Evolutionary conservation across 495 filamentous ascomycete genomes (phyloP).

Genomic region (Talaromyces ruber): DNA sequence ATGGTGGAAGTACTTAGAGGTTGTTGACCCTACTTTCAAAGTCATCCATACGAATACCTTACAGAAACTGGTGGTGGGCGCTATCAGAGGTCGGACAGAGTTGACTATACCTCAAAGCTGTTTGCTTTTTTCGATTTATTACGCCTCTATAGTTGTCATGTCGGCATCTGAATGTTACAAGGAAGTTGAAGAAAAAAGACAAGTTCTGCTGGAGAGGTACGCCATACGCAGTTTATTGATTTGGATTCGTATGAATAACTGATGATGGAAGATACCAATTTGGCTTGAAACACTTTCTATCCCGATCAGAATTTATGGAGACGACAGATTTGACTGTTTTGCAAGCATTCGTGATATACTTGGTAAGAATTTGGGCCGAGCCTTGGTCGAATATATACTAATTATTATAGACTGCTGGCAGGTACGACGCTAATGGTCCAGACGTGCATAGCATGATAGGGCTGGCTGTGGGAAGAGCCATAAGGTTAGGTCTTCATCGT

Average conservation of each 20-base stretch:
- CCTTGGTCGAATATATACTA: not conserved
- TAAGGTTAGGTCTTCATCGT: slow-evolving; percentile 59
- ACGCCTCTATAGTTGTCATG: slow-evolving; percentile 55
- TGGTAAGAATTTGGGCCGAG: slow-evolving; percentile 18
- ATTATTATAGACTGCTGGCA: slow-evolving; percentile 27
- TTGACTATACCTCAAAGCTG: slow-evolving; percentile 37
- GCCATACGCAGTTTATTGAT: slow-evolving; percentile 1
- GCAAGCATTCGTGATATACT: slow-evolving; percentile 64
- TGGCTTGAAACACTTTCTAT: slow-evolving; percentile 57
- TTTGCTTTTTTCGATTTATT: slow-evolving; percentile 67
- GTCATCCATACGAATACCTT: slow-evolving; percentile 16
- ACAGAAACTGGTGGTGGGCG: slow-evolving; percentile 9
- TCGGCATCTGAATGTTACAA: slow-evolving; percentile 19
- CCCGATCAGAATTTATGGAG: slow-evolving; percentile 54
- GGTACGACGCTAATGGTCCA: slow-evolving; percentile 43
- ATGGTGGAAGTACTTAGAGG: slow-evolving; percentile 18
- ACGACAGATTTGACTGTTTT: slow-evolving; percentile 56
- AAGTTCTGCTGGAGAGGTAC: slow-evolving; percentile 34
- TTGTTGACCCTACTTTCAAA: slow-evolving; percentile 17
- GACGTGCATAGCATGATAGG: slow-evolving; percentile 47
- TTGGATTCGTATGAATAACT: not conserved
- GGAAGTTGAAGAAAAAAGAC: slow-evolving; percentile 10
- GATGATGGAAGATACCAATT: slow-evolving; percentile 46
- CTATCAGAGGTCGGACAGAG: not conserved
- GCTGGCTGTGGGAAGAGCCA: slow-evolving; percentile 57